Conservation (phyloP, 2,329 filamentous ascomycete genomes). For the Verticillium albo-atrum region DNA sequence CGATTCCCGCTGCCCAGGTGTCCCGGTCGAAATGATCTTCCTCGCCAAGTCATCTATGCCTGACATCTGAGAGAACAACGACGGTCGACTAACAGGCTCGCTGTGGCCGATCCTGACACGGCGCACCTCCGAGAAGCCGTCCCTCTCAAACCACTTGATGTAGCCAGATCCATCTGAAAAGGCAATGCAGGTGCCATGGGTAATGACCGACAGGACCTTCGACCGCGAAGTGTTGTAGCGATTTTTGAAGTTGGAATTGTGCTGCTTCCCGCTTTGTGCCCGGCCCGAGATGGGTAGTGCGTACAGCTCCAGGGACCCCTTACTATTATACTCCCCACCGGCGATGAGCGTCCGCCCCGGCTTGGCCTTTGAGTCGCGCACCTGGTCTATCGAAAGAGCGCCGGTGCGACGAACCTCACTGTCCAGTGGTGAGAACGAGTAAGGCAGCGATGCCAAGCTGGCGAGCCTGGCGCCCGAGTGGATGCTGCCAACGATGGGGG, state of each 20-base stretch:
- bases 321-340: conserved; percentile 86
- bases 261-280: conserved; percentile 24
- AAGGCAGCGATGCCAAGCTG: conserved; percentile 65
- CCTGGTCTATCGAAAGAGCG: conserved; percentile 49
- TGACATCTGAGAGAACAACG: conserved; percentile 47
- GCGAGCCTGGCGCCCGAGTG: conserved; percentile 80
- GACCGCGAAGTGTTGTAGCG: conserved; percentile 77
- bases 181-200: conserved; percentile 77
- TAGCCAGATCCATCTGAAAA: conserved; percentile 80
- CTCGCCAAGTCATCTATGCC: conserved; percentile 69
- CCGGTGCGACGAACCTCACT: conserved; percentile 53
- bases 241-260: conserved; percentile 62
- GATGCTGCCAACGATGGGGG: conserved; percentile 45
- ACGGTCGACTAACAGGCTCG: conserved; percentile 38
- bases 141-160: conserved; percentile 86
- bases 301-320: conserved; percentile 88
- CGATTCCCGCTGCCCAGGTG: conserved; percentile 20
- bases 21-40: conserved; percentile 66
- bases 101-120: conserved; percentile 51
- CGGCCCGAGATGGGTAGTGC: conserved; percentile 40
- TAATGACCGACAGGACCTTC: conserved; percentile 75
- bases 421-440: conserved; percentile 60
- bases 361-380: conserved; percentile 47
- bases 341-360: conserved; percentile 67
- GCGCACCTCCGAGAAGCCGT: conserved; percentile 62